Evolutionary conservation across 345 rosid genomes (phyloP), one percentile per base, ranked within the genome.

Genomic region (Litchi chinensis): DNA sequence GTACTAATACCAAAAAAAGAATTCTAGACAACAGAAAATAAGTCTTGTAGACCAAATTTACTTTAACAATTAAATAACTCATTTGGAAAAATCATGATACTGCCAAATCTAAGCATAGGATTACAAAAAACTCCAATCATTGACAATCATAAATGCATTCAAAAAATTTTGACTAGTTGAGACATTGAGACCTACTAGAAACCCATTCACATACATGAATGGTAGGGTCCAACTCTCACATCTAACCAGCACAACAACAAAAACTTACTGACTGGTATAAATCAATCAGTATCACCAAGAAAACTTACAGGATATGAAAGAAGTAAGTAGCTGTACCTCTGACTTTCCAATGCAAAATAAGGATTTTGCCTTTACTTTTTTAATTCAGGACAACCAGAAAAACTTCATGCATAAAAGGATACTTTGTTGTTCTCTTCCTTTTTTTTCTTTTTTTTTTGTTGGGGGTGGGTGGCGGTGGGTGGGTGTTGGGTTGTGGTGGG

Each of bases 51-150:
- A n/a, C 26, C 28, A 60, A n/a, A 60, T 19, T 60, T 60, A 60
- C 65, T 60, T 19, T 22, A 60, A 60, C 65, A 60, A 60, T 60
- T 60, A 60, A n/a, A 60, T 60, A 60, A 22, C 28, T 60, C 65
- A 60, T n/a, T 32, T 15, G 59, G n/a, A 54, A 54, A 60, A 60
- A 21, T 60, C 65, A 21, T 60, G 11, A 60, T 10, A 9, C 5
- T 60, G 28, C 28, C 65, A 21, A 60, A 60, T 60, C 65, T 3
- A 60, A 60, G 28, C 5, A 13, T 22, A 60, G 6, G 65, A 60
- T 60, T n/a, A 60, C 26, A 60, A n/a, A 54, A 7, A 60, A 59
- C 24, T 59, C 22, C 9, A 60, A 60, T 22, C 65, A 19, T n/a
- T 21, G 65, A 60, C 12, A 60, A 22, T 60, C 28, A 60, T 21